phyloP scores from a whole-genome alignment of 2,329 filamentous ascomycete genomes.

The Alternaria tenuissima region DNA sequence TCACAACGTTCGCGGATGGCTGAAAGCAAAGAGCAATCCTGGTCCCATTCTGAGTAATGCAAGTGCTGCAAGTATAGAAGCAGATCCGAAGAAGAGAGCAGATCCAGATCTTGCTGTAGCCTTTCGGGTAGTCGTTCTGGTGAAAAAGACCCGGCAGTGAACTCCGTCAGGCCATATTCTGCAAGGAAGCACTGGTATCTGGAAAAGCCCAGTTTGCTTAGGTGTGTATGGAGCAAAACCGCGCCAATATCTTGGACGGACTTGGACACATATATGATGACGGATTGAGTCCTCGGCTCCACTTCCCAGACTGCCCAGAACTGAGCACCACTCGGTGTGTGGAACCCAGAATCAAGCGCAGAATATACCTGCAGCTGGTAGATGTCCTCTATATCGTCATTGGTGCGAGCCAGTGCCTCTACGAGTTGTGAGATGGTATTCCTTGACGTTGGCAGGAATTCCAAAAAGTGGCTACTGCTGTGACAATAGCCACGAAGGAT shows the following conservation, averaged over 20 bases:
- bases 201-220: constrained; percentile 45
- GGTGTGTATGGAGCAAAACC: constrained; percentile 44
- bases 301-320: constrained; percentile 50
- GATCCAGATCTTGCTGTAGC: constrained; percentile 43
- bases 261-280: constrained; percentile 49
- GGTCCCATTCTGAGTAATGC: constrained; percentile 43
- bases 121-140: constrained; percentile 34
- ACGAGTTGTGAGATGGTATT: constrained; percentile 37
- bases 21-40: constrained; percentile 40
- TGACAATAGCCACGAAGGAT: constrained; percentile 26
- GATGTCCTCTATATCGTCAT: constrained; percentile 39
- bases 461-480: constrained; percentile 23
- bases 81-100: constrained; percentile 46
- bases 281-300: constrained; percentile 36
- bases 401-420: constrained; percentile 29
- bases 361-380: constrained; percentile 43
- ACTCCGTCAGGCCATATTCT: constrained; percentile 38
- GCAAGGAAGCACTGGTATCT: constrained; percentile 49
- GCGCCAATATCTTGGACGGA: constrained; percentile 41
- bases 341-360: constrained; percentile 51
- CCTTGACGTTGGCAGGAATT: constrained; percentile 31
- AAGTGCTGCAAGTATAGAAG: constrained; percentile 47
- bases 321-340: constrained; percentile 42
- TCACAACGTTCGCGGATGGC: constrained; percentile 40
- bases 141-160: constrained; percentile 12